Conservation (phyloP, 1,139 yeast genomes). For the Suhomyces yuchorum region DNA sequence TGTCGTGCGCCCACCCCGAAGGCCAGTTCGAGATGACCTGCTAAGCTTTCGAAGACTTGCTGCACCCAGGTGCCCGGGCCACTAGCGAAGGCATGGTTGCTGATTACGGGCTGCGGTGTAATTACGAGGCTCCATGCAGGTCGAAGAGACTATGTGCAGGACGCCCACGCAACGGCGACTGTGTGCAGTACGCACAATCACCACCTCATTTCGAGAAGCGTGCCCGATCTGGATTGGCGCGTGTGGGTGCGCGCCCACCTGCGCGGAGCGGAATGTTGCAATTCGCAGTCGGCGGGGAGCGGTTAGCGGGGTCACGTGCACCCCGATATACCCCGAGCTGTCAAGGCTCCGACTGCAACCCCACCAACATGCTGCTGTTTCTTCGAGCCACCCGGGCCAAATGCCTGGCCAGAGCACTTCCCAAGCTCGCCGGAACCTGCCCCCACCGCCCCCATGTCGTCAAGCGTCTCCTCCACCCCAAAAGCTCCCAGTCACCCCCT, state of each 20-base stretch:
- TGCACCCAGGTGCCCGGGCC: background rate
- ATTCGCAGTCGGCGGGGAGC: background rate
- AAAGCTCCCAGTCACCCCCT: background rate
- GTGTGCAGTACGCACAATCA: background rate
- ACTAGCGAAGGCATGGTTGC: background rate
- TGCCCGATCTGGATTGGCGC: background rate
- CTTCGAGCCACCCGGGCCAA: constrained; percentile 1
- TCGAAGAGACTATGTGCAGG: background rate
- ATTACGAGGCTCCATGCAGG: background rate
- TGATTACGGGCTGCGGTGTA: background rate
- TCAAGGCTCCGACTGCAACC: background rate
- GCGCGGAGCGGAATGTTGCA: background rate
- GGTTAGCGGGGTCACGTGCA: too few species aligned
- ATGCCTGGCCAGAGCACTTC: background rate
- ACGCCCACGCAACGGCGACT: background rate
- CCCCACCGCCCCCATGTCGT: background rate
- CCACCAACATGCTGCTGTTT: background rate
- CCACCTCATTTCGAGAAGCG: background rate
- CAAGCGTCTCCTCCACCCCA: background rate
- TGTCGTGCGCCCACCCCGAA: too few species aligned
- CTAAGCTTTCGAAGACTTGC: background rate
- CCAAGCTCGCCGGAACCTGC: background rate
- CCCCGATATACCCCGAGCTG: background rate
- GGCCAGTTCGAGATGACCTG: background rate
- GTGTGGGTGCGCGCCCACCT: background rate